Evolutionary conservation across 177 flowering plant genomes (phyloP).

Genomic region (Vitis hybrid): DNA sequence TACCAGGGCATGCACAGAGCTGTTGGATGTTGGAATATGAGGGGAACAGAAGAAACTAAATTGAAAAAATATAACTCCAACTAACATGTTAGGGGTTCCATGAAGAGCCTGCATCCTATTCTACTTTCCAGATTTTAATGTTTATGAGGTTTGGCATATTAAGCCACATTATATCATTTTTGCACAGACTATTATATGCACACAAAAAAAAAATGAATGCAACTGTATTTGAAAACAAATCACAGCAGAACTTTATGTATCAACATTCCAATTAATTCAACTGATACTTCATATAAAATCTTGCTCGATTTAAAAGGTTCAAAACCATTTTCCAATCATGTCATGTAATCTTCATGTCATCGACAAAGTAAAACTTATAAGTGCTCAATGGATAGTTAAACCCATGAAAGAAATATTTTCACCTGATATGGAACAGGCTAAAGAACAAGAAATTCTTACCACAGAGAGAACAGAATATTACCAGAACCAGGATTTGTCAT

Average conservation of each 20-base stretch:
- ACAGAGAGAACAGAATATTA: constrained; percentile 2
- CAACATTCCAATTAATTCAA: not conserved
- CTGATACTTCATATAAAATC: not conserved
- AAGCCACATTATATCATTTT: not conserved
- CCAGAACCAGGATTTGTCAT: constrained; percentile 12
- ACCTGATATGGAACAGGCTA: no score
- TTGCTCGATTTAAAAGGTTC: not conserved
- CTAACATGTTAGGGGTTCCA: not conserved
- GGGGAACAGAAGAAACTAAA: no score
- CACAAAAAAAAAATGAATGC: no score
- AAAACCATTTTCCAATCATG: not conserved
- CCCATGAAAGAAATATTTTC: not conserved
- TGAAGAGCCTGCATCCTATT: not conserved
- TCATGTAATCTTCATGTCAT: not conserved
- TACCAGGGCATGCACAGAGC: no score
- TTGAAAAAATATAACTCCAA: no score
- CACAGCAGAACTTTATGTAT: no score
- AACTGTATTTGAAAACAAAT: no score
- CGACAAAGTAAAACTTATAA: no score
- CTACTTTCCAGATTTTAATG: not conserved
- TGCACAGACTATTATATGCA: not conserved
- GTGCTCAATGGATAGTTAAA: no score
- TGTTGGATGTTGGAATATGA: no score
- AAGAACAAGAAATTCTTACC: not conserved
- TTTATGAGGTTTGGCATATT: not conserved